Percentiles rank a stretch among this genome's conserved stretches.
Conservation (phyloP, 345 rosid genomes). For the Bruguiera sexangula region DNA sequence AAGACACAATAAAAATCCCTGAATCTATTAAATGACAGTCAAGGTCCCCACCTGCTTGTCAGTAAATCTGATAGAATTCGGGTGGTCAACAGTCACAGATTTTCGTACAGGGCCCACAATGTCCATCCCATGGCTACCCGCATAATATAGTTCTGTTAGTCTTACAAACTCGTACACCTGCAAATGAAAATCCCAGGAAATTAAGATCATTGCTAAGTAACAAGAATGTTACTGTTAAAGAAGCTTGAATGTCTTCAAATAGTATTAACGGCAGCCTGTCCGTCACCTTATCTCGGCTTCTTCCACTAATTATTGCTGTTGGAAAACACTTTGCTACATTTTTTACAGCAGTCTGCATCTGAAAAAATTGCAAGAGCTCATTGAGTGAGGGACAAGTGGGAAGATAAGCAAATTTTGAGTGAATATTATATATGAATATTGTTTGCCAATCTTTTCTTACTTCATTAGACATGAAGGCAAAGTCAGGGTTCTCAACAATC, state of each 20-base stretch:
- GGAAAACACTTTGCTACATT: constrained; percentile 79
- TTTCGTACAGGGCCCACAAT: constrained; percentile 71
- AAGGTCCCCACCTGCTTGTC: constrained; percentile 50
- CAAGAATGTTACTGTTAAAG: not conserved
- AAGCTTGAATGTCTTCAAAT: not conserved
- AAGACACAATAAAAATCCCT: not conserved
- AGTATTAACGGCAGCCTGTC: not conserved
- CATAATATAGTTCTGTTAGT: constrained; percentile 76
- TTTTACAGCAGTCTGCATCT: constrained; percentile 82
- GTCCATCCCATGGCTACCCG: constrained; percentile 99
- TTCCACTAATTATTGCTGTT: constrained; percentile 94
- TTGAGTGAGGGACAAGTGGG: not conserved
- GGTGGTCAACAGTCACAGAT: constrained; percentile 33
- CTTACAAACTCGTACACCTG: constrained; percentile 82
- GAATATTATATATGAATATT: not conserved
- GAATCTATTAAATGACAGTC: not conserved
- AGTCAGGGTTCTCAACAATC: constrained; percentile 86
- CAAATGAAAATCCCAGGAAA: constrained; percentile 15
- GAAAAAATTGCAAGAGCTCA: constrained; percentile 15
- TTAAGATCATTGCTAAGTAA: not conserved
- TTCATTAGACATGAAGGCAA: constrained; percentile 65
- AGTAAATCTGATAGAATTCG: constrained; percentile 41
- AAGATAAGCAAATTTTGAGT: not conserved
- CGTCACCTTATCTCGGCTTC: constrained; percentile 90
- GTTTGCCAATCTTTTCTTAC: constrained; percentile 41